These are phyloP conservation scores for Thymus mandschuricus DNA, from an alignment of 257 asterid genomes.

Conservation along the genomic window DNA sequence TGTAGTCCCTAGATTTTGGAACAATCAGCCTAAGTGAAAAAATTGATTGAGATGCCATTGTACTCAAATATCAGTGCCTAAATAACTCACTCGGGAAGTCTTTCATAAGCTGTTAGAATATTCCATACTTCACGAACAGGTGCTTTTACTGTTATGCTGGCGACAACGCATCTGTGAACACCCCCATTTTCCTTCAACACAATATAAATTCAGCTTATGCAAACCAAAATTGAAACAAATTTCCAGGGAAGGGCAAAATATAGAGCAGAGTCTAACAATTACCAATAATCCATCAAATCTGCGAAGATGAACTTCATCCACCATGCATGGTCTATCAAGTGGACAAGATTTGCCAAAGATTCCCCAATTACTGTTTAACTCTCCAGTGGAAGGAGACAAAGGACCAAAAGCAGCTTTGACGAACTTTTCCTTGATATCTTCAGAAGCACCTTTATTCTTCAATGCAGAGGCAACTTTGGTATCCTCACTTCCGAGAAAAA, in stretches of 20 bases:
- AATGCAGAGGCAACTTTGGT: conserved; percentile 37
- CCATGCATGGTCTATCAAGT: conserved; percentile 73
- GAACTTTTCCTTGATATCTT: conserved; percentile 48
- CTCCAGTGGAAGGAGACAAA: conserved; percentile 64
- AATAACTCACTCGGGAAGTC: conserved; percentile 81
- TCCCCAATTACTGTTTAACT: conserved; percentile 73
- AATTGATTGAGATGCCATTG: not conserved
- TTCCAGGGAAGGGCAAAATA: conserved; percentile 20
- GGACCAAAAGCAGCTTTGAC: conserved; percentile 66
- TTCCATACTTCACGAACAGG: conserved; percentile 89
- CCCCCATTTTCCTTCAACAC: conserved; percentile 89
- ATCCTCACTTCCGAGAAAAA: conserved; percentile 40
- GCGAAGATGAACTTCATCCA: conserved; percentile 97
- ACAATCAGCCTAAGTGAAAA: not conserved
- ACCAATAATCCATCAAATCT: conserved; percentile 97
- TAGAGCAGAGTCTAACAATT: conserved; percentile 35
- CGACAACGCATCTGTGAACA: conserved; percentile 91
- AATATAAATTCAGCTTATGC: conserved; percentile 39
- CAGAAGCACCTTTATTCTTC: conserved; percentile 41
- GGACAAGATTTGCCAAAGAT: conserved; percentile 76
- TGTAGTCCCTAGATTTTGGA: too few species aligned
- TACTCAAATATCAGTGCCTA: not conserved
- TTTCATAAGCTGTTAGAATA: conserved; percentile 85
- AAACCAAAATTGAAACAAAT: conserved; percentile 24
- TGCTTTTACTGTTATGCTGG: conserved; percentile 92